Conservation (phyloP, 805 yeast species). For the Candida fluviatilis region DNA sequence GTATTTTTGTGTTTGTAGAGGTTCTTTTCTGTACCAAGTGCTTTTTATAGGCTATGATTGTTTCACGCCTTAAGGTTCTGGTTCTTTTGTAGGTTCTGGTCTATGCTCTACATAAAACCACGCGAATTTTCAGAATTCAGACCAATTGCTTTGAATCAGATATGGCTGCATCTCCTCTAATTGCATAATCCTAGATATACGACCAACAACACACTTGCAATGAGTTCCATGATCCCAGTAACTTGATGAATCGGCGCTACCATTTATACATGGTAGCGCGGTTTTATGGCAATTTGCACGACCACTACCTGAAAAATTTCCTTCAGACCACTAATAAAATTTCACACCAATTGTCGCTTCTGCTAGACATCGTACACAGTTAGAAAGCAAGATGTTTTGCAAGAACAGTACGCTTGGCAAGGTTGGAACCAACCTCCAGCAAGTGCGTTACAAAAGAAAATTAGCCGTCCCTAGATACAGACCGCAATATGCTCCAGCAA, state of each 20-base stretch:
- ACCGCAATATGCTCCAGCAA: constrained; percentile 24
- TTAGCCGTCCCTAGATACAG: constrained; percentile 29
- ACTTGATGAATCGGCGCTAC: neutral
- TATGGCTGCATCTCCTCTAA: too few relatives aligned
- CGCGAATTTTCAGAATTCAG: too few relatives aligned
- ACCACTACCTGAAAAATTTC: neutral
- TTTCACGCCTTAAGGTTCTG: too few relatives aligned
- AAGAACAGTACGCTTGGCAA: constrained; percentile 3
- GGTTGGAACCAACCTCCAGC: constrained; percentile 10
- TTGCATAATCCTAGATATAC: neutral
- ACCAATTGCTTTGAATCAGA: too few relatives aligned
- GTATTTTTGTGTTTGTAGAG: too few relatives aligned
- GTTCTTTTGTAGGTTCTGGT: too few relatives aligned
- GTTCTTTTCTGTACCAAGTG: too few relatives aligned
- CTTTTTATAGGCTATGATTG: too few relatives aligned
- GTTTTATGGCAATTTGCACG: neutral
- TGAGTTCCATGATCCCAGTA: neutral
- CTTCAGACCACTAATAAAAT: too few relatives aligned
- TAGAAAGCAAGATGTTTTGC: neutral
- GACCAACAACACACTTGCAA: neutral
- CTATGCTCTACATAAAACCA: too few relatives aligned
- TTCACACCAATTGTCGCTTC: too few relatives aligned
- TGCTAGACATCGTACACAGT: too few relatives aligned
- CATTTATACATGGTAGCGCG: constrained; percentile 1
- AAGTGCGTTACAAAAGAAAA: constrained; percentile 23